Evolutionary conservation across 805 yeast species (phyloP).

Genomic region (Candida dajiaensis): DNA sequence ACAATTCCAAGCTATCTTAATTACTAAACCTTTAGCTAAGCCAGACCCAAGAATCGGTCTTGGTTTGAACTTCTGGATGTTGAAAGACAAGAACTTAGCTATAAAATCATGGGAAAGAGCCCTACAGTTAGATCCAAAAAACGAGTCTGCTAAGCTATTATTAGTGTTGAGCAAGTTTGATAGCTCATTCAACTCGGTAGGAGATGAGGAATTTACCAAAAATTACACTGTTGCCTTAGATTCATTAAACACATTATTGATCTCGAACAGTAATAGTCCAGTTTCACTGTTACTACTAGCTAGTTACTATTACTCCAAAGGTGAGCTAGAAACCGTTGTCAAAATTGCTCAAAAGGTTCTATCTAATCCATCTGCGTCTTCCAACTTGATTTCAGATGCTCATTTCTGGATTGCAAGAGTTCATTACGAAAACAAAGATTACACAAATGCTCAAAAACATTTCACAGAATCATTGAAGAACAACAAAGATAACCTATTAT

Average conservation of each 20-base stretch:
- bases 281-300: conserved; percentile 63
- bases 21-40: conserved; percentile 65
- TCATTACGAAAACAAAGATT: conserved; percentile 52
- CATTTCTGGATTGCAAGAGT: conserved; percentile 85
- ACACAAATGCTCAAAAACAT: conserved; percentile 60
- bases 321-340: conserved; percentile 51
- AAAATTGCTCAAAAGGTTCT: conserved; percentile 49
- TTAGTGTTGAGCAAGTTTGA: conserved; percentile 66
- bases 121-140: conserved; percentile 55
- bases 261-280: conserved; percentile 44
- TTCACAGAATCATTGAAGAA: conserved; percentile 68
- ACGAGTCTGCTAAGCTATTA: conserved; percentile 56
- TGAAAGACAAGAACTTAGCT: conserved; percentile 76
- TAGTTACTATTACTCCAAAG: conserved; percentile 65
- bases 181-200: conserved; percentile 48
- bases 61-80: conserved; percentile 89
- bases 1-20: conserved; percentile 76
- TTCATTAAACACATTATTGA: conserved; percentile 29
- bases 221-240: conserved; percentile 56
- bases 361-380: conserved; percentile 31
- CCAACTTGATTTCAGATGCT: conserved; percentile 51
- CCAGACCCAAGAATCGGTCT: conserved; percentile 96
- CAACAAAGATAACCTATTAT: conserved; percentile 58
- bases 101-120: conserved; percentile 77
- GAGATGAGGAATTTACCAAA: conserved; percentile 52